These are phyloP conservation scores for Trichosporon sp. DNA, from an alignment of 1,284 basidiomycete genomes.

Conservation along the genomic window DNA sequence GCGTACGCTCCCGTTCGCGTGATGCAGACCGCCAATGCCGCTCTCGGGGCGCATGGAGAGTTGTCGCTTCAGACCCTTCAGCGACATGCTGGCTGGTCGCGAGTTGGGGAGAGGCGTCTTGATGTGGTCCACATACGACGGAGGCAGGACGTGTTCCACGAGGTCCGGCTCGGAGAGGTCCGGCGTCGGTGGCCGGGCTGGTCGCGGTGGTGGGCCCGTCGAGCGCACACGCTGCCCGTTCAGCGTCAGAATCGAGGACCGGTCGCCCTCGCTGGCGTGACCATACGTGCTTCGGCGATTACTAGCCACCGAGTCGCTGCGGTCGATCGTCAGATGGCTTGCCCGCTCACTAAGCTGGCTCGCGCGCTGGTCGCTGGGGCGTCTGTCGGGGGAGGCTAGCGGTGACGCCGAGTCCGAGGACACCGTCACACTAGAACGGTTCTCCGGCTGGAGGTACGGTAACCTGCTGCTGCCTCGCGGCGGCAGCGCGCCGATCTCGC, in stretches of 20 bases:
- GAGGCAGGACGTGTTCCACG: conserved; percentile 6
- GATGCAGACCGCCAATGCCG: no score
- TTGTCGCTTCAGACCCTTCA: conserved; percentile 7
- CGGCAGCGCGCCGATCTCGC: neutral
- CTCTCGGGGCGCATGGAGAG: neutral
- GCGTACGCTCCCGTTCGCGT: no score
- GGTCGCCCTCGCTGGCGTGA: no score
- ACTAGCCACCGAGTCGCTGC: no score
- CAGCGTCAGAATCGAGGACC: neutral
- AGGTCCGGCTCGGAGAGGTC: conserved; percentile 13
- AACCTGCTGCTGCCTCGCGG: conserved; percentile 10
- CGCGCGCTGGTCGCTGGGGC: neutral
- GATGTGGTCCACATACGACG: conserved; percentile 6
- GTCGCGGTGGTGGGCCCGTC: conserved; percentile 6
- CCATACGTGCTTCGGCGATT: no score
- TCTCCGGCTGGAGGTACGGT: conserved; percentile 14
- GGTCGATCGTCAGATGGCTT: no score
- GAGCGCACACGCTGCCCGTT: neutral
- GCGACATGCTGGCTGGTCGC: conserved; percentile 8
- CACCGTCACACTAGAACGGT: conserved; percentile 20
- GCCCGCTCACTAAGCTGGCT: no score
- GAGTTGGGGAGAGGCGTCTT: neutral
- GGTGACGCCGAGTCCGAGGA: neutral
- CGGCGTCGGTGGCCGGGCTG: conserved; percentile 16
- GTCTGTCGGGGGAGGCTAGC: neutral